phyloP scores from a whole-genome alignment of 2,329 filamentous ascomycete genomes.

The Xylariomycetidae sp. region DNA sequence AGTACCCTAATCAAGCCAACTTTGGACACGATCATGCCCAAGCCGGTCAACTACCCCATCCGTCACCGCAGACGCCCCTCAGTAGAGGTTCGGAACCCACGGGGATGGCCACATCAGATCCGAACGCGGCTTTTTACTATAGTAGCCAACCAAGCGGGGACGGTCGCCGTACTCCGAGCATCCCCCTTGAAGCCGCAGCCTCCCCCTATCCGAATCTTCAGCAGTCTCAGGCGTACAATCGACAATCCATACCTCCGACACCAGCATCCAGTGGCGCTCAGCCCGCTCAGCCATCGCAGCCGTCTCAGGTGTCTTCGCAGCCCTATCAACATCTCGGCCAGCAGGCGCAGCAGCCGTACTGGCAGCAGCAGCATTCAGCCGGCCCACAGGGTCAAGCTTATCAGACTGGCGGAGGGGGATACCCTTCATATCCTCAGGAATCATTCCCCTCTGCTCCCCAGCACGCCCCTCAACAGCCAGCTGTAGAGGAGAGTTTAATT shows the following conservation, averaged over 20 bases:
- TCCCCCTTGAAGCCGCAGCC: constrained; percentile 36
- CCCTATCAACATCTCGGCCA: constrained; percentile 28
- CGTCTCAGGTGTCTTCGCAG: constrained; percentile 26
- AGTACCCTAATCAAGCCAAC: constrained; percentile 32
- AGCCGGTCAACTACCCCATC: constrained; percentile 22
- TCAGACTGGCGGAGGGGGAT: constrained; percentile 29
- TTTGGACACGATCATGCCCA: constrained; percentile 26
- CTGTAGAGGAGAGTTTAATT: constrained; percentile 73
- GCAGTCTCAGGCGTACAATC: constrained; percentile 40
- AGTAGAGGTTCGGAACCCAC: constrained; percentile 26
- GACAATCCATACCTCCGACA: constrained; percentile 38
- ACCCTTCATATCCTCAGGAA: constrained; percentile 51
- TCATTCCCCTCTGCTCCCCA: constrained; percentile 63
- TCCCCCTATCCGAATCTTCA: constrained; percentile 51
- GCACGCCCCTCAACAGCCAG: constrained; percentile 54
- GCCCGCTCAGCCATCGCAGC: constrained; percentile 8
- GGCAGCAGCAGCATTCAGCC: constrained; percentile 42
- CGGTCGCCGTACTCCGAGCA: constrained; percentile 32
- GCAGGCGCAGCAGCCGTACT: constrained; percentile 41
- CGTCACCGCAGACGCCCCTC: constrained; percentile 24
- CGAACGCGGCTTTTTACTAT: constrained; percentile 56
- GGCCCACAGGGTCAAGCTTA: constrained; percentile 32
- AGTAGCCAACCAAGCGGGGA: constrained; percentile 32
- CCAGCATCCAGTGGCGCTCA: constrained; percentile 23
- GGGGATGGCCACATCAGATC: constrained; percentile 39